These are phyloP conservation scores for Colletotrichum godetiae DNA, from an alignment of 2,329 filamentous ascomycete species.

Conservation along the genomic window DNA sequence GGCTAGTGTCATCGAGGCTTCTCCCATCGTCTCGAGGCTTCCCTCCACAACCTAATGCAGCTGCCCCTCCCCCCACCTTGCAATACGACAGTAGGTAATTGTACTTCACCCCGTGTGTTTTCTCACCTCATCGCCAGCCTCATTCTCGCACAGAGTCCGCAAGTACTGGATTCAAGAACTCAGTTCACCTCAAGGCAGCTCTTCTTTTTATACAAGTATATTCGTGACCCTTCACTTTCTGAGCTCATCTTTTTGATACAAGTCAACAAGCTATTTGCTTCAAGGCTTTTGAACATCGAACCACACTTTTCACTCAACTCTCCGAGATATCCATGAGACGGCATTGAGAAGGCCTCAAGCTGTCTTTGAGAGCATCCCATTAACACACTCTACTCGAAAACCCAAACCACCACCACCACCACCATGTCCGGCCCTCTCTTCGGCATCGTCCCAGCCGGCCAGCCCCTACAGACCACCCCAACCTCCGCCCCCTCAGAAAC, in stretches of 20 bases:
- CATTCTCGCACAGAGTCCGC: neutral
- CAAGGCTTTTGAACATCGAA: too few species aligned
- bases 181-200: neutral
- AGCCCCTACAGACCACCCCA: conserved; percentile 66
- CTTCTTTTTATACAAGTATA: neutral
- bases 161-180: neutral
- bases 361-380: neutral
- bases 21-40: conserved; percentile 24
- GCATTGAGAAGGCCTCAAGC: too few species aligned
- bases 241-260: too few species aligned
- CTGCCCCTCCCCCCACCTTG: conserved; percentile 15
- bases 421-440: conserved; percentile 62
- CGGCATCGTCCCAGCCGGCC: conserved; percentile 70
- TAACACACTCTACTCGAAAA: neutral
- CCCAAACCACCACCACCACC: neutral
- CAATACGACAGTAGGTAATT: neutral
- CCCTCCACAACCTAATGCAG: neutral
- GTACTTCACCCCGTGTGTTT: neutral
- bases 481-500: conserved; percentile 63
- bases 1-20: conserved; percentile 9
- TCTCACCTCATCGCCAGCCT: neutral
- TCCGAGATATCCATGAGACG: too few species aligned
- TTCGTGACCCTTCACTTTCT: neutral
- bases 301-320: too few species aligned
- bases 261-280: too few species aligned